Evolutionary conservation across 1,139 yeast species (phyloP).

Genomic region (Candida dubliniensis): DNA sequence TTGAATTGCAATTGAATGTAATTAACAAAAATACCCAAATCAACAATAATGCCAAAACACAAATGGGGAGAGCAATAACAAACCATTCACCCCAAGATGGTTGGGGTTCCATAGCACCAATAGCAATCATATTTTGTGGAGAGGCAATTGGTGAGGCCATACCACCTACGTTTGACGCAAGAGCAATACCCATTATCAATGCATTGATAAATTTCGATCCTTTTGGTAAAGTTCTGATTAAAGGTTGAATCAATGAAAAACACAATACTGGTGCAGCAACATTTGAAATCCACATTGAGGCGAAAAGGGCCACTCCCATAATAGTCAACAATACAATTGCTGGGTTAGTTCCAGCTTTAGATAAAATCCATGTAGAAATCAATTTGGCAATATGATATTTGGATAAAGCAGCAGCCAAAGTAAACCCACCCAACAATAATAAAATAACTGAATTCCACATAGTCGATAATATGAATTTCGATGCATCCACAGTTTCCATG

Average conservation of each 20-base stretch:
- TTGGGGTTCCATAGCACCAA: slow-evolving; percentile 62
- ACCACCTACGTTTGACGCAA: slow-evolving; percentile 73
- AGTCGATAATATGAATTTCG: slow-evolving; percentile 52
- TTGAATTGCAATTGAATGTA: slow-evolving; percentile 52
- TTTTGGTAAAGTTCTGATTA: slow-evolving; percentile 60
- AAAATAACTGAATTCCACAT: slow-evolving; percentile 80
- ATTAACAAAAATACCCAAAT: slow-evolving; percentile 59
- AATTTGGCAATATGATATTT: slow-evolving; percentile 70
- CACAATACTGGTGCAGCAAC: slow-evolving; percentile 79
- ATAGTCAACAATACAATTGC: slow-evolving; percentile 60
- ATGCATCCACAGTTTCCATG: slow-evolving; percentile 54
- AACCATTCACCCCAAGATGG: slow-evolving; percentile 83
- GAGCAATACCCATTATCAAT: slow-evolving; percentile 67
- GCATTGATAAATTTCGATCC: slow-evolving; percentile 64
- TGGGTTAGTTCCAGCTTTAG: slow-evolving; percentile 67
- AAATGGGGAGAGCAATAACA: slow-evolving; percentile 65
- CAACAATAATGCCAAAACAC: slow-evolving; percentile 51
- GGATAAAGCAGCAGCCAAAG: slow-evolving; percentile 71
- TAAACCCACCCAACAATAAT: slow-evolving; percentile 69
- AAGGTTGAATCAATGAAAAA: slow-evolving; percentile 64
- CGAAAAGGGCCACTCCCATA: slow-evolving; percentile 66
- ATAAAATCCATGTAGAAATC: slow-evolving; percentile 62
- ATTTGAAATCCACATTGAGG: slow-evolving; percentile 78
- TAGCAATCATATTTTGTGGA: slow-evolving; percentile 75
- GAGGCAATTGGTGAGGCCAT: slow-evolving; percentile 82